Base-by-base conservation (phyloP, 306 rosid species). In the cucumber (Cucumis sativus) region DNA sequence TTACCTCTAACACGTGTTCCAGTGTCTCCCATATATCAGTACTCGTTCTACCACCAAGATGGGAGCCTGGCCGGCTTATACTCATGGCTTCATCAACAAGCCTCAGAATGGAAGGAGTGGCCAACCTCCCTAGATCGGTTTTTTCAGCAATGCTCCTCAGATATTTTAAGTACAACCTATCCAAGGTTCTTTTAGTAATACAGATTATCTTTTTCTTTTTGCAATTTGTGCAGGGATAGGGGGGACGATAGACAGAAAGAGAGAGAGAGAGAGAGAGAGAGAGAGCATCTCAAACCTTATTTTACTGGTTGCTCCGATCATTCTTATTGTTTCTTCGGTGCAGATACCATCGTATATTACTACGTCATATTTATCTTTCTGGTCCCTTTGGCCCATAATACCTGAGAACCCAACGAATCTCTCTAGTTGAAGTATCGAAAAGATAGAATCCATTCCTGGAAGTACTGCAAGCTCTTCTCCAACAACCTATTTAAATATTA, bases 401-500 rank as follows among this genome's bases (percentile, higher is more conserved):
- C 89, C 79, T 55, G 87, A 86, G 77, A 91, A 84, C 55, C 91
- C 86, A 8, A 88, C 83, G 82, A 83, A 87, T 81, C 87, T 92
- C 84, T 89, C 97, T 62, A 92, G 93, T 30, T 87, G 84, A 41
- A 87, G 83, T 57, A 88, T 82, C 7, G 82, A 86, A 78, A 92
- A 84, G 71, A 92, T 83, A 4, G 98, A 81, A 81, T 95, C 98
- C 96, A 90, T 94, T 78, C 95, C 98, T 37, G 95, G 98, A 33
- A 94, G 88, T 80, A 94, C 85, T 30, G 97, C 97, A 72, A 95
- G 97, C 89, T 95, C 98, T 85, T 95, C 98, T 76, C 97, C 98
- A 45, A 95, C 92, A 45, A 95, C 88, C 98, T 95, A 81, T 74
- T 74, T 71, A 64, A 64, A 62, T 43, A 79, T 25, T 10, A 40